These are phyloP conservation scores for Coniferiporia sulphurascens DNA, from an alignment of 1,284 basidiomycete species.

Conservation along the genomic window DNA sequence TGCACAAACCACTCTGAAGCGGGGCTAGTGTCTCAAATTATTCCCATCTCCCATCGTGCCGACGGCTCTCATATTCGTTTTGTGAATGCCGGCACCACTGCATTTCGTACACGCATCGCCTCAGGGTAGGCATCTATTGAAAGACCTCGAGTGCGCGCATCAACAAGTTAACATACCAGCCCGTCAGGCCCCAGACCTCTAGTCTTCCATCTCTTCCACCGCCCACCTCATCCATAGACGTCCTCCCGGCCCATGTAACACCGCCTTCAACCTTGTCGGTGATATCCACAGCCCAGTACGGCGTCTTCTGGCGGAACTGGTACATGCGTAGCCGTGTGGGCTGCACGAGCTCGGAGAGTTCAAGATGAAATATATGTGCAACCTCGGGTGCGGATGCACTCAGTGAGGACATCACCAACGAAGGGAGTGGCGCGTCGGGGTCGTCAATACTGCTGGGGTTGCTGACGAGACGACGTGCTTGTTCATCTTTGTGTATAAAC, in stretches of 20 bases:
- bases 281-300: conserved; percentile 67
- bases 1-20: not conserved
- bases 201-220: conserved; percentile 40
- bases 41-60: no score
- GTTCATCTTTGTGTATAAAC: conserved; percentile 43
- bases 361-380: conserved; percentile 64
- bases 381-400: conserved; percentile 58
- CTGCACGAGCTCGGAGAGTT: conserved; percentile 46
- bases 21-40: no score
- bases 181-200: conserved; percentile 78
- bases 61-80: no score
- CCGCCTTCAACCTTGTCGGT: conserved; percentile 47
- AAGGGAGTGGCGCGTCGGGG: conserved; percentile 50
- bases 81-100: not conserved
- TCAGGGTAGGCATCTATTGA: conserved; percentile 22
- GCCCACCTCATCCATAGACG: conserved; percentile 37
- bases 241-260: conserved; percentile 20
- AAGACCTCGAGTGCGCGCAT: conserved; percentile 46
- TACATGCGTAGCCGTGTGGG: conserved; percentile 43
- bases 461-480: not conserved
- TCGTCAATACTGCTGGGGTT: conserved; percentile 15
- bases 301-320: conserved; percentile 49
- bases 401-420: conserved; percentile 50
- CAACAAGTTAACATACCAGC: conserved; percentile 69
- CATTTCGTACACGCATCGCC: not conserved